Conservation (phyloP, 768 basidiomycete species). For the Rhodotorula sphaerocarpa region DNA sequence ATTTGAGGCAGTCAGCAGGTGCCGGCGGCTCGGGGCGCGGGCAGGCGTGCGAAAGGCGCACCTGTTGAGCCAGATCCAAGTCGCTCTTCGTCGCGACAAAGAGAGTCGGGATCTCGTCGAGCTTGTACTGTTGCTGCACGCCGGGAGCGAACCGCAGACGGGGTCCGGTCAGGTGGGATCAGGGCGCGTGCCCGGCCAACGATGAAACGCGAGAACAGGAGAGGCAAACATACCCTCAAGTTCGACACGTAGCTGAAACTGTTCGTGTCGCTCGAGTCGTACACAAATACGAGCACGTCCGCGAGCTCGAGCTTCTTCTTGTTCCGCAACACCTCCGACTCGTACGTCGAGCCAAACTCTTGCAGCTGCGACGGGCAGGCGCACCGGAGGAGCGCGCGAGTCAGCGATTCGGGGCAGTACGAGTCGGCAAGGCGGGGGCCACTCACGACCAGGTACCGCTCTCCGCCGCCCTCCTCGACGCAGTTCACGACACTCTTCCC, state of each 20-base stretch:
- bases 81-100: conserved; percentile 99
- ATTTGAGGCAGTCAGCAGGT: neutral
- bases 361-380: conserved; percentile 56
- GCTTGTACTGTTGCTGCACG: conserved; percentile 83
- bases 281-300: conserved; percentile 89
- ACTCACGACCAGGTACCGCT: conserved; percentile 92
- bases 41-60: conserved; percentile 42
- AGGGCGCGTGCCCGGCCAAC: too few relatives aligned
- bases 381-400: too few relatives aligned
- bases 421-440: neutral
- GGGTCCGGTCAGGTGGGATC: neutral
- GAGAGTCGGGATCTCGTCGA: conserved; percentile 87
- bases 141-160: neutral
- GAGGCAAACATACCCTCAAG: conserved; percentile 57
- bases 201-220: neutral
- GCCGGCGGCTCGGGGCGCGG: neutral
- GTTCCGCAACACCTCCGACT: conserved; percentile 78
- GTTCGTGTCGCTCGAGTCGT: conserved; percentile 97
- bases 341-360: conserved; percentile 94
- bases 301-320: conserved; percentile 83
- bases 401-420: too few relatives aligned
- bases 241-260: conserved; percentile 98
- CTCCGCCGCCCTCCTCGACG: conserved; percentile 85
- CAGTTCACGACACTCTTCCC: conserved; percentile 80
- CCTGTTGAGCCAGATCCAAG: conserved; percentile 90